phyloP scores from a whole-genome alignment of 2,329 filamentous ascomycete species.

The Microcyclospora pomicola region DNA sequence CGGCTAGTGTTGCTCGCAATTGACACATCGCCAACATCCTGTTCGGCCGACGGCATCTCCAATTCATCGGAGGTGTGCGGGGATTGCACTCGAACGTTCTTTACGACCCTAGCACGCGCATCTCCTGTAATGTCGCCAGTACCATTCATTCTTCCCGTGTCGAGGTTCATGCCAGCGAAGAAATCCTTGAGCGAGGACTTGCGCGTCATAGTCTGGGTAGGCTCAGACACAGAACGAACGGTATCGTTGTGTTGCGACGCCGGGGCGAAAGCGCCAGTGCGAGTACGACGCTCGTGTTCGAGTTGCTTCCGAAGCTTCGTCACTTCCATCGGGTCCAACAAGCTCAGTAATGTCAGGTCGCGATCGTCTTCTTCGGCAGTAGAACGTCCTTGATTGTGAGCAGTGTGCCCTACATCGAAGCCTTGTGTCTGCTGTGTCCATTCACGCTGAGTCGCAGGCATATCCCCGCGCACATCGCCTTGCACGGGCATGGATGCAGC shows the following conservation, averaged over 20 bases:
- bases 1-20: constrained; percentile 35
- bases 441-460: constrained; percentile 12
- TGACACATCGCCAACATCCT: constrained; percentile 28
- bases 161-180: constrained; percentile 23
- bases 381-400: constrained; percentile 9
- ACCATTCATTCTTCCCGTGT: constrained; percentile 13
- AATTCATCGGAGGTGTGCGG: constrained; percentile 21
- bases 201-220: constrained; percentile 26
- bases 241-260: constrained; percentile 8
- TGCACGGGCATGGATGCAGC: constrained; percentile 9
- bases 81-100: constrained; percentile 24
- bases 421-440: constrained; percentile 7
- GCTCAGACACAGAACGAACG: constrained; percentile 13
- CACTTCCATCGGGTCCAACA: constrained; percentile 39
- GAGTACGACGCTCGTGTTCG: constrained; percentile 37
- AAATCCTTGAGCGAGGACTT: constrained; percentile 43
- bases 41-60: constrained; percentile 20
- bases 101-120: constrained; percentile 18
- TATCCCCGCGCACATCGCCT: constrained; percentile 9
- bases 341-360: constrained; percentile 41
- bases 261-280: constrained; percentile 4
- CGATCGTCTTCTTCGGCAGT: constrained; percentile 9
- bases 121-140: constrained; percentile 9
- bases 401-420: constrained; percentile 3
- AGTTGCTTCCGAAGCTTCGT: constrained; percentile 40